Evolutionary conservation across 2,329 filamentous ascomycete species (phyloP), one percentile per base, ranked within the genome.

Genomic region (Neonectria neomacrospora): DNA sequence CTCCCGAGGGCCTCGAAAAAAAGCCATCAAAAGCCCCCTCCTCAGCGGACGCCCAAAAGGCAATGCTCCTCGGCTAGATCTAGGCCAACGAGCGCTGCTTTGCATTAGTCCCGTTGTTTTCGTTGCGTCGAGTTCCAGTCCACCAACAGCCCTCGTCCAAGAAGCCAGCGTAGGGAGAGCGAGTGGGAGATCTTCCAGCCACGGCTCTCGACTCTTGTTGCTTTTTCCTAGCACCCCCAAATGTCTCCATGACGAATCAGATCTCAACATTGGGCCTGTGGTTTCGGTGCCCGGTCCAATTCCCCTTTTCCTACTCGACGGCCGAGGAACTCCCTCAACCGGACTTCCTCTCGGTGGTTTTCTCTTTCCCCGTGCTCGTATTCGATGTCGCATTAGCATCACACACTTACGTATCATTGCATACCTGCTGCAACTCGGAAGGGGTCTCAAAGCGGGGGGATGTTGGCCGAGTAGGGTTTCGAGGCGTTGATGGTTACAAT

Each of bases 171-270:
- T 48, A 52, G 32, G 22, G 37, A 45, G 18, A 22, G 22, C 14
- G 23, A 16, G 14, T 16, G 44, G 23, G 26, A 28, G 14, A 16
- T 10, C 28, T 9, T 12, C 18, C 20, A n/a, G n/a, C 26, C 8
- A 7, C 10, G n/a, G n/a, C 26, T 16, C 34, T n/a, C 5, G 34
- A 32, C 28, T 41, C 48, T 54, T 20, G 16, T 58, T 58, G 50
- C 60, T 63, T 58, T 63, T 63, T 54, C 3, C 14, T 34, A 18
- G 26, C 20, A 20, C 14, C 41, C 20, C 23, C 5, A 22, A 50
- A 50, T 54, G 44, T 28, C 48, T 54, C 22, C 26, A 7, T 34
- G 54, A 57, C 23, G 23, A 57, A 45, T 50, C 54, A 48, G 5
- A 50, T 57, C 34, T 50, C 23, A 50, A 12, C 7, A 50, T 41